Percentiles rank a stretch among this genome's conserved stretches.
phyloP scores from a whole-genome alignment of 345 rosid genomes.

The Trapa bicornis region DNA sequence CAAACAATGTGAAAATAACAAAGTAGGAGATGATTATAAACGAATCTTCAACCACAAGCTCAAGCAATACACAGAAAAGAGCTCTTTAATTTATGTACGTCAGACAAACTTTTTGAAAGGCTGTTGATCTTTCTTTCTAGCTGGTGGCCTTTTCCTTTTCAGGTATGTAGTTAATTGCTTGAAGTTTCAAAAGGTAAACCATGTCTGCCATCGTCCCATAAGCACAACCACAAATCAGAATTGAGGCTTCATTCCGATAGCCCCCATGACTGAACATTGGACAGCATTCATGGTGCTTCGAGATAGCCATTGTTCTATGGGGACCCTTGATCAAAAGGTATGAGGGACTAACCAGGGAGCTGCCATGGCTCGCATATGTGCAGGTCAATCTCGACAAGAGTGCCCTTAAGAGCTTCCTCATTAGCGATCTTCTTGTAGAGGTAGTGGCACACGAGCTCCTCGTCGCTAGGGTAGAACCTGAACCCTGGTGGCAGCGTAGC shows the following conservation, averaged over 20 bases:
- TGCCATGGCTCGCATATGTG: constrained; percentile 99
- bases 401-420: constrained; percentile 47
- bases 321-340: too few relatives aligned
- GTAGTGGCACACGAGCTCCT: constrained; percentile 92
- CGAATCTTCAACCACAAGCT: not conserved
- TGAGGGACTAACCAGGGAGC: constrained; percentile 58
- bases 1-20: not conserved
- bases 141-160: not conserved
- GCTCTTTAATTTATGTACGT: not conserved
- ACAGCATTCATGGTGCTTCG: too few relatives aligned
- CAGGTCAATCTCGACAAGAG: constrained; percentile 80
- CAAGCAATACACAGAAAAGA: not conserved
- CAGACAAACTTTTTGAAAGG: constrained; percentile 9
- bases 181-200: not conserved
- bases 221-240: too few relatives aligned
- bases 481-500: constrained; percentile 93
- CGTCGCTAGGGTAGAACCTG: constrained; percentile 94
- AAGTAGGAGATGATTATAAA: not conserved
- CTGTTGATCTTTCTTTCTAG: constrained; percentile 2
- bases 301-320: too few relatives aligned
- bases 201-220: too few relatives aligned
- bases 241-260: too few relatives aligned
- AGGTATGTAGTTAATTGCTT: not conserved
- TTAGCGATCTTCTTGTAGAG: constrained; percentile 71
- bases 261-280: too few relatives aligned